phyloP scores from a whole-genome alignment of 2,329 filamentous ascomycete genomes.

The Claviceps lovelessii region DNA sequence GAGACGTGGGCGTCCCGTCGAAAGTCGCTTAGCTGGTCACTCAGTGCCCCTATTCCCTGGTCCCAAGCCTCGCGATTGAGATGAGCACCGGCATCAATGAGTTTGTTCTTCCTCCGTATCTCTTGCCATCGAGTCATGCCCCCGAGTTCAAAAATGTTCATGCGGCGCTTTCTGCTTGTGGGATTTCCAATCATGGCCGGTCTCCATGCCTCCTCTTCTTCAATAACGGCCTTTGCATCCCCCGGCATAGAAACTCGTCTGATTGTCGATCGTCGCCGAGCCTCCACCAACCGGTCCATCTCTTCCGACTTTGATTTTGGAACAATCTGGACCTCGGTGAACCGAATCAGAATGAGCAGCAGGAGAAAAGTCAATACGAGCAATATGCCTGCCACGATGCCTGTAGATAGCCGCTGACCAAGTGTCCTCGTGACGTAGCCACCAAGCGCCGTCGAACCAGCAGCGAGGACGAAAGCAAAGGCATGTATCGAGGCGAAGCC shows the following conservation, averaged over 20 bases:
- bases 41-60: constrained; percentile 22
- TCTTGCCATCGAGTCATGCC: constrained; percentile 57
- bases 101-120: constrained; percentile 46
- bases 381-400: constrained; percentile 52
- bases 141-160: constrained; percentile 60
- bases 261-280: constrained; percentile 33
- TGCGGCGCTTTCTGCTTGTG: constrained; percentile 49
- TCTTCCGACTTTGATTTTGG: constrained; percentile 42
- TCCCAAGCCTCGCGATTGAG: constrained; percentile 22
- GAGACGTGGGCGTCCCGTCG: constrained; percentile 19
- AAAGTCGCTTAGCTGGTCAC: constrained; percentile 23
- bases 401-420: constrained; percentile 53
- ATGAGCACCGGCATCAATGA: constrained; percentile 33
- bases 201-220: constrained; percentile 48
- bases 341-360: constrained; percentile 47
- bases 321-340: constrained; percentile 53
- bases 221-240: constrained; percentile 25
- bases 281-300: constrained; percentile 38
- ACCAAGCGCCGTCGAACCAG: constrained; percentile 52
- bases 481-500: constrained; percentile 58
- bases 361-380: constrained; percentile 50
- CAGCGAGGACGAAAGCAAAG: constrained; percentile 55
- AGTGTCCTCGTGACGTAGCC: constrained; percentile 51
- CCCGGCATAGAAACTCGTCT: constrained; percentile 29
- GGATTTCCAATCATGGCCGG: constrained; percentile 60